Percentiles rank a stretch among this genome's conserved stretches.
These are phyloP conservation scores for Lunularia cruciata DNA, from an alignment of 225 moss, liverwort and hornwort species.

Conservation along the genomic window DNA sequence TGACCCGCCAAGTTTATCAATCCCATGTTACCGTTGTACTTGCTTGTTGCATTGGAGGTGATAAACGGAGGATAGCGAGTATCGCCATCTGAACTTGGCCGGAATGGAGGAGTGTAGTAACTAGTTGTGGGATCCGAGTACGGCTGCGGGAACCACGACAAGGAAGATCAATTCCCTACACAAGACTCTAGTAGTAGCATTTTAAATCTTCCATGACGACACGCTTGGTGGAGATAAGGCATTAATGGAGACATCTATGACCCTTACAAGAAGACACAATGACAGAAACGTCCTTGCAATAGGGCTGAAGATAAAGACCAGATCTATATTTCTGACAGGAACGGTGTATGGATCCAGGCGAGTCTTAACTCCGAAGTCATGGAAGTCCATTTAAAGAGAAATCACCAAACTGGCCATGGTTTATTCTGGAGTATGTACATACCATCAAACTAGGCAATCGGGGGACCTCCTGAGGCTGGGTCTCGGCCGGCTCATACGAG, in stretches of 20 bases:
- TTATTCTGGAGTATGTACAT: not conserved
- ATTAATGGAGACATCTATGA: too few relatives aligned
- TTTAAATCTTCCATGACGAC: too few relatives aligned
- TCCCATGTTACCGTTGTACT: constrained; percentile 81
- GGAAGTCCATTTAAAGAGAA: too few relatives aligned
- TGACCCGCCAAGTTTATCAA: constrained; percentile 62
- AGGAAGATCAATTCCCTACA: too few relatives aligned
- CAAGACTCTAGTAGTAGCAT: too few relatives aligned
- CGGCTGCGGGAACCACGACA: constrained; percentile 43
- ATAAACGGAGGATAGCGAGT: constrained; percentile 76
- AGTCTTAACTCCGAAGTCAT: too few relatives aligned
- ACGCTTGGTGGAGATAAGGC: too few relatives aligned
- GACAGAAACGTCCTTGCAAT: too few relatives aligned
- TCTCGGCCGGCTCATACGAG: constrained; percentile 71
- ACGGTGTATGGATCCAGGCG: too few relatives aligned
- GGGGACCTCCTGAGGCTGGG: constrained; percentile 63
- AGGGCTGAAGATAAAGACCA: too few relatives aligned
- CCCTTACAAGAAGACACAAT: too few relatives aligned
- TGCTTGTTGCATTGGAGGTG: constrained; percentile 66
- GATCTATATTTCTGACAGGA: too few relatives aligned
- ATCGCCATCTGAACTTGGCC: constrained; percentile 69
- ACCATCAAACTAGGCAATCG: constrained; percentile 89
- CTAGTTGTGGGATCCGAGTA: constrained; percentile 67
- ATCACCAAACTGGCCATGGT: not conserved
- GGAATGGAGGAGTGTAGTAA: constrained; percentile 80